These are phyloP conservation scores for Jatropha curcas DNA, from an alignment of 345 rosid genomes.

Conservation along the genomic window DNA sequence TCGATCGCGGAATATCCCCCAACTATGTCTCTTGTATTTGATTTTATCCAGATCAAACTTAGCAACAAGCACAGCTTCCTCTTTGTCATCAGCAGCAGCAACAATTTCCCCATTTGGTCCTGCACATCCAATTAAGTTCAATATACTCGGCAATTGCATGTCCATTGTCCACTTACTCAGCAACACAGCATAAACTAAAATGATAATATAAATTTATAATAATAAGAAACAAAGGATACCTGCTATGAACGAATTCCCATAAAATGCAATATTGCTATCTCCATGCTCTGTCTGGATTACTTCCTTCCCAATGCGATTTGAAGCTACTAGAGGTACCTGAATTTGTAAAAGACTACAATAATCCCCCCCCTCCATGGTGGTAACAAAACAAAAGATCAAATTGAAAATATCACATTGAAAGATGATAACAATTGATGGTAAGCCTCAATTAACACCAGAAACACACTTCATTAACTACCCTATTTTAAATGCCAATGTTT, in stretches of 20 bases:
- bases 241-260: constrained; percentile 83
- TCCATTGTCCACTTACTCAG: constrained; percentile 4
- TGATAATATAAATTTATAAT: background rate
- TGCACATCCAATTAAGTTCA: constrained; percentile 33
- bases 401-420: background rate
- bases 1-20: constrained; percentile 93
- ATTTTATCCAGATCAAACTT: constrained; percentile 73
- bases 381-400: background rate
- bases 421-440: background rate
- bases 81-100: constrained; percentile 64
- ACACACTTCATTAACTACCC: background rate
- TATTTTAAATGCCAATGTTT: background rate
- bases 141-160: background rate
- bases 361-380: background rate
- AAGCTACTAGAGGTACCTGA: constrained; percentile 83
- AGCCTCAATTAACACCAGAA: constrained; percentile 3
- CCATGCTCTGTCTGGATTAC: constrained; percentile 78
- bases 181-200: background rate
- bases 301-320: constrained; percentile 85
- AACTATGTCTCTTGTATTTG: constrained; percentile 71
- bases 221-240: constrained; percentile 52
- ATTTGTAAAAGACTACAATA: constrained; percentile 15
- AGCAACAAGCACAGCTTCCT: constrained; percentile 79
- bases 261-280: constrained; percentile 72
- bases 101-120: constrained; percentile 86